Base-by-base conservation (phyloP, 306 rosid genomes). In the Cajanus cajan region DNA sequence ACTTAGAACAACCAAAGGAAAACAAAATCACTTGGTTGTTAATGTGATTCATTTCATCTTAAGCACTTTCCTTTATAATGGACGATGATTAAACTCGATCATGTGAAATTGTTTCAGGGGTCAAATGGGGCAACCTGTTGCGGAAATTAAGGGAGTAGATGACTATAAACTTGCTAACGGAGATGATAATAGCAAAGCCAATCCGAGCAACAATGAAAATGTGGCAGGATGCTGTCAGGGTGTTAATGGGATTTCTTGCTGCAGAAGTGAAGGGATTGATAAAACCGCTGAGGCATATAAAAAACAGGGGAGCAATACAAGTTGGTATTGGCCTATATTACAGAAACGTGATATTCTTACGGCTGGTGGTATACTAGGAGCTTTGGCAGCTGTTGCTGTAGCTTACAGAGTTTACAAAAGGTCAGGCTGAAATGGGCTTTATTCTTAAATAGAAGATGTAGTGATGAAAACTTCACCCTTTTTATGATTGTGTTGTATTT, bases 221-320 rank as follows among this genome's bases (percentile, higher is more conserved):
- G 65, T 82, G 74, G 83, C 7, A 59, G 88, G 88, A 37, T 85
- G 89, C 72, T 85, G 89, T 71, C 86, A 82, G 87, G 96, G 94
- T 71, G 90, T 78, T 74, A 88, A 87, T 83, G 96, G 98, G 52
- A 81, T 87, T 78, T 84, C 92, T 22, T 94, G 98, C 77, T 94
- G 98, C 88, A 84, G 79, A 87, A 96, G 64, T 83, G 86, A 28
- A 79, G 83, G 58, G 83, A 47, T 74, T 68, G 94, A 78, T 55
- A 86, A 73, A 79, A 78, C 59, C n/a, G 13, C 70, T 25, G 78
- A 73, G 48, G 79, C 62, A 2, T 67, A 62, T 80, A 69, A 85
- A 62, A 85, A 83, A 61, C 83, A 78, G 77, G 87, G 83, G 63
- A 58, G 59, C 16, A 62, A 82, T 6, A 73, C 65, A 63, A 73